Conservation (phyloP, 106 monocot species). For the Alisma plantagoaquatica region DNA sequence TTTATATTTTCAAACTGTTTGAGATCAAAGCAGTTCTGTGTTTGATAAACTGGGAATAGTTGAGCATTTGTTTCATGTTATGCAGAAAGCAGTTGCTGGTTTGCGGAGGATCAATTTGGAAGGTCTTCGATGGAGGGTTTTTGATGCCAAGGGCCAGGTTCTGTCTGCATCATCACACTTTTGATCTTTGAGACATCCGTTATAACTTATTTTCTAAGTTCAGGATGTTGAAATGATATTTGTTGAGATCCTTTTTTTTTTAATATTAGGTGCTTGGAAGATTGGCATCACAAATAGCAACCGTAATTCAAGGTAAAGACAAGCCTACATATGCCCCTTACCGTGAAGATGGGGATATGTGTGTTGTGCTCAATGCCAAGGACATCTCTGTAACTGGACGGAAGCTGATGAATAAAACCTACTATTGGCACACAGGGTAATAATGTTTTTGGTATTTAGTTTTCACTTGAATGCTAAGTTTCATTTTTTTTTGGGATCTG, state of each 20-base stretch:
- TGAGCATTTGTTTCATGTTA: too few relatives aligned
- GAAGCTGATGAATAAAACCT: conserved; percentile 81
- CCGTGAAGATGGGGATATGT: conserved; percentile 95
- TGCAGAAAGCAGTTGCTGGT: conserved; percentile 91
- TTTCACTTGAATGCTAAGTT: too few relatives aligned
- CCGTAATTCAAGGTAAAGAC: conserved; percentile 92
- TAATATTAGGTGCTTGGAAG: conserved; percentile 74
- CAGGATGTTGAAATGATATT: too few relatives aligned
- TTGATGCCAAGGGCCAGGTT: conserved; percentile 97
- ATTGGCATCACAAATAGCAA: conserved; percentile 86
- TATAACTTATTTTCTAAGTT: too few relatives aligned
- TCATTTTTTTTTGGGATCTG: too few relatives aligned
- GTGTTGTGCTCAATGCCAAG: conserved; percentile 87
- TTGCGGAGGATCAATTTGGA: conserved; percentile 87
- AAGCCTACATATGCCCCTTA: conserved; percentile 91
- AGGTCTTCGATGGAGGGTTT: conserved; percentile 88
- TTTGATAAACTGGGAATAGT: too few relatives aligned
- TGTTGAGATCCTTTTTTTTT: too few relatives aligned
- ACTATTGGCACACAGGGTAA: conserved; percentile 96
- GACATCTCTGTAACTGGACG: conserved; percentile 81
- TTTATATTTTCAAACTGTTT: too few relatives aligned
- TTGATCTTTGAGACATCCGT: too few relatives aligned
- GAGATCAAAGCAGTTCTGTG: too few relatives aligned
- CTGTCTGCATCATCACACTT: too few relatives aligned
- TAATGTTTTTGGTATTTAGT: too few relatives aligned